Evolutionary conservation across 2,329 filamentous ascomycete genomes (phyloP), one percentile per base, ranked within the genome.

Genomic region (Aureobasidium sp.): DNA sequence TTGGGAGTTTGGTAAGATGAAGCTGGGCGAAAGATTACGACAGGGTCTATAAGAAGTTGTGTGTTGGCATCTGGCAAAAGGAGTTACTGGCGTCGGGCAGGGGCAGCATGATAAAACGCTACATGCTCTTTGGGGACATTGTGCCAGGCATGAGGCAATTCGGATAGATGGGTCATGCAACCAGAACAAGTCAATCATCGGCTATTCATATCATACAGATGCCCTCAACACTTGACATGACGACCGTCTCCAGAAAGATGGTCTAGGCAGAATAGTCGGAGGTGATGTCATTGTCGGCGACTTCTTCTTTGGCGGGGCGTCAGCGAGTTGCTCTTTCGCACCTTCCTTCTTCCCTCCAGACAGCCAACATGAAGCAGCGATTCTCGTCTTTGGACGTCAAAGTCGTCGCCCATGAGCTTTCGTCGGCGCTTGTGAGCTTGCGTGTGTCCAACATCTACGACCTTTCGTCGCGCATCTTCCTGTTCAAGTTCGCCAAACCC

Each of bases 391-490:
- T 89, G 54, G 86, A 89, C 66, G 84, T 89, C 63, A 86, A 85
- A 88, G 89, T 95, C 70, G 94, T 97, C 66, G 86, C 90, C 54
- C 88, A 95, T 68, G 93, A 98, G 79, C 86, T 98, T 58, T 85
- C 89, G 56, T 75, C 80, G 58, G 80, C 79, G 59, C 79, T 98
- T 51, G 81, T 85, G 55, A 81, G 82, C 55, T 78, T 97, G 57
- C 87, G 93, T 58, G 80, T 97, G 47, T 83, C 88, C 58, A 98
- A 98, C 67, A 85, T 96, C 68, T 97, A 98, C 74, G 93, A 98
- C 69, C 81, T 98, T 56, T 95, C 89, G 58, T 90, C 90, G 74
- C 90, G 91, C 66, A 96, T 97, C 65, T 88, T 97, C 65, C 83
- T 97, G 22, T 80, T 98, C 70, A 97, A 96, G 67, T 93, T 98